A percentile compares a stretch with the other conserved stretches of the same genome.
Evolutionary conservation across 192 early-diverging fungal species (phyloP).

Genomic region (Umbelopsis isabellina): DNA sequence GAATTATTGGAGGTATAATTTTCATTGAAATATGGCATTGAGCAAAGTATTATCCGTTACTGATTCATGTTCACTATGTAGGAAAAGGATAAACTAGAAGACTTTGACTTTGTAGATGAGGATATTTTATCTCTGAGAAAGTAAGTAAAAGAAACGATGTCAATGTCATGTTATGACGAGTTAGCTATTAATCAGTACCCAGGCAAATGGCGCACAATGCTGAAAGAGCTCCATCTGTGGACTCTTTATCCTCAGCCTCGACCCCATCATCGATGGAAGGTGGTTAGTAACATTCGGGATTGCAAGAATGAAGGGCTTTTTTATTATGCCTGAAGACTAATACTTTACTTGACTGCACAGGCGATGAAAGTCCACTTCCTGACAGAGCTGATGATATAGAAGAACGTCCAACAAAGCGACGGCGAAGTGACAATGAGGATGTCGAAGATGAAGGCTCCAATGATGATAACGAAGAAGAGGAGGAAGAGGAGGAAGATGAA

Average conservation of each 20-base stretch:
- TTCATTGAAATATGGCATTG: not conserved
- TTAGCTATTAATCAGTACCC: not conserved
- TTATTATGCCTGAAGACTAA: not conserved
- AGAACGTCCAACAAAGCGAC: slow-evolving; percentile 16
- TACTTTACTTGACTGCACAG: not conserved
- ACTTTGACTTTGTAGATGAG: slow-evolving; percentile 56
- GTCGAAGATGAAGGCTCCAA: slow-evolving; percentile 23
- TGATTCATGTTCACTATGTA: slow-evolving; percentile 22
- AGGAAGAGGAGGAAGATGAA: slow-evolving; percentile 25
- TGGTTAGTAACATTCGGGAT: slow-evolving; percentile 9
- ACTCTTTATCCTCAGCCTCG: slow-evolving; percentile 24
- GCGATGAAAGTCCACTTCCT: slow-evolving; percentile 7
- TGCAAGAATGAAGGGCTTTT: not conserved
- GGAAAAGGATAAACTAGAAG: slow-evolving; percentile 57
- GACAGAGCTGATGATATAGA: slow-evolving; percentile 3
- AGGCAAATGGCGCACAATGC: slow-evolving; percentile 27
- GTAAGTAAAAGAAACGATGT: slow-evolving; percentile 25
- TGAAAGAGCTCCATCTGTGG: slow-evolving; percentile 17
- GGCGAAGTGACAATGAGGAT: slow-evolving; percentile 25
- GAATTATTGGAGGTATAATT: slow-evolving; percentile 47
- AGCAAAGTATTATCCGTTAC: not conserved
- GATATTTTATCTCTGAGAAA: slow-evolving; percentile 50
- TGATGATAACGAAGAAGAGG: slow-evolving; percentile 13
- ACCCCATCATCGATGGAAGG: slow-evolving; percentile 31
- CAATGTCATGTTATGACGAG: not conserved